A percentile compares a stretch with the other conserved stretches of the same genome.
Evolutionary conservation across 306 rosid genomes (phyloP).

Genomic region (Trifolium pratense): DNA sequence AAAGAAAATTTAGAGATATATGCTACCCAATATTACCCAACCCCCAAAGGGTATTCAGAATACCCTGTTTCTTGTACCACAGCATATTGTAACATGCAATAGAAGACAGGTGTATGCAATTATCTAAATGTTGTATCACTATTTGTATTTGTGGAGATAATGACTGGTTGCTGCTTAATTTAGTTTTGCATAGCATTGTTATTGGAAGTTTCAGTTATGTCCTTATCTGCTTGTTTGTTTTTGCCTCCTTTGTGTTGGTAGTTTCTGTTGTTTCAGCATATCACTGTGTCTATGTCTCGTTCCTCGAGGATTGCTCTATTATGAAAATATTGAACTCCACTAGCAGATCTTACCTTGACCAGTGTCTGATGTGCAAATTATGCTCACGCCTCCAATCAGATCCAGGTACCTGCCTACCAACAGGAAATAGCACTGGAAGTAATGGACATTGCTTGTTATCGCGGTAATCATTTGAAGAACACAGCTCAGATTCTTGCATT

Average conservation of each 20-base stretch:
- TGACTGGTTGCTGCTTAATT: slow-evolving; percentile 38
- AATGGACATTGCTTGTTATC: not conserved
- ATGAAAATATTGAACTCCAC: not conserved
- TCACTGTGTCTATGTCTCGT: not conserved
- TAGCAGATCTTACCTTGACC: not conserved
- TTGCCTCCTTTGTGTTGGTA: not conserved
- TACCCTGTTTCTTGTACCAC: slow-evolving; percentile 52
- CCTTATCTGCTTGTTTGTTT: slow-evolving; percentile 18
- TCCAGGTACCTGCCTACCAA: not conserved
- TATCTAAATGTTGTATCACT: slow-evolving; percentile 51
- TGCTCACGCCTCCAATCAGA: too few relatives aligned
- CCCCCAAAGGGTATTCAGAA: slow-evolving; percentile 54
- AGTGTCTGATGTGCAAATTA: not conserved
- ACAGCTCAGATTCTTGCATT: not conserved
- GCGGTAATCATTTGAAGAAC: not conserved
- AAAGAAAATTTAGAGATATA: slow-evolving; percentile 66
- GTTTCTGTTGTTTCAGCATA: not conserved
- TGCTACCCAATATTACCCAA: slow-evolving; percentile 52
- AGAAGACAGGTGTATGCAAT: slow-evolving; percentile 58
- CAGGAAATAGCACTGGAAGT: not conserved
- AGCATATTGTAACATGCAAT: slow-evolving; percentile 55
- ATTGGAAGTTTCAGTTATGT: slow-evolving; percentile 34
- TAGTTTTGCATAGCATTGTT: slow-evolving; percentile 43
- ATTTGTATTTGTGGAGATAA: slow-evolving; percentile 45
- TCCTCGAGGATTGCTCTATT: slow-evolving; percentile 15